These are phyloP conservation scores for Candida labiduridarum DNA, from an alignment of 1,139 yeast genomes.

Conservation along the genomic window DNA sequence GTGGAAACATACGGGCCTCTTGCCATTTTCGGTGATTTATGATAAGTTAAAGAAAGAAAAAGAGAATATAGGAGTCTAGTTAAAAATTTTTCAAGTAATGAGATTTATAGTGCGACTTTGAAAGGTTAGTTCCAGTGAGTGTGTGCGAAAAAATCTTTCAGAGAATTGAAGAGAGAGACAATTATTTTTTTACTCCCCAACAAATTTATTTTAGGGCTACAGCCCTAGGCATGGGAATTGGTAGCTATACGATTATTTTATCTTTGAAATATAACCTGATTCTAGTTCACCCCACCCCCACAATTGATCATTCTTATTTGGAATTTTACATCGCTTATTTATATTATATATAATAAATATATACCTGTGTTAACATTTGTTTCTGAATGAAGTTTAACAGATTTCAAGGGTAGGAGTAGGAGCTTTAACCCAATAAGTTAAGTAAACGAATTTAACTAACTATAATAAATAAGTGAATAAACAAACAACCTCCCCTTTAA, in stretches of 20 bases:
- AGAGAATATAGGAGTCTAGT: neutral
- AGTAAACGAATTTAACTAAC: neutral
- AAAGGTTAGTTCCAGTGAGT: neutral
- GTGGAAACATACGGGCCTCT: conserved; percentile 21
- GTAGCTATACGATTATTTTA: too few relatives aligned
- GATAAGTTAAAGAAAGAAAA: conserved; percentile 3
- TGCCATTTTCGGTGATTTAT: conserved; percentile 20
- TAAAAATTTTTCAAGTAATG: conserved; percentile 7
- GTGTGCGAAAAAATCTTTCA: neutral
- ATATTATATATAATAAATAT: neutral
- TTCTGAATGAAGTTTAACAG: neutral
- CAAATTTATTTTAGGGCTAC: neutral
- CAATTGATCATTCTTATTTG: neutral
- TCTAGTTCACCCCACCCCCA: too few relatives aligned
- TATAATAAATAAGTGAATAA: neutral
- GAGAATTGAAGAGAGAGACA: too few relatives aligned
- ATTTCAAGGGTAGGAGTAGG: neutral
- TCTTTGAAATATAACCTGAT: too few relatives aligned
- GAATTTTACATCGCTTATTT: neutral
- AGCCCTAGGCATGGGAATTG: neutral
- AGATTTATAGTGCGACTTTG: neutral
- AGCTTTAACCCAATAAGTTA: neutral
- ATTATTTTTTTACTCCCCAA: too few relatives aligned
- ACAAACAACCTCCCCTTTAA: neutral
- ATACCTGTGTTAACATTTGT: neutral